Conservation (phyloP, 164 flowering plant species). For the Chimonanthus praecox region DNA sequence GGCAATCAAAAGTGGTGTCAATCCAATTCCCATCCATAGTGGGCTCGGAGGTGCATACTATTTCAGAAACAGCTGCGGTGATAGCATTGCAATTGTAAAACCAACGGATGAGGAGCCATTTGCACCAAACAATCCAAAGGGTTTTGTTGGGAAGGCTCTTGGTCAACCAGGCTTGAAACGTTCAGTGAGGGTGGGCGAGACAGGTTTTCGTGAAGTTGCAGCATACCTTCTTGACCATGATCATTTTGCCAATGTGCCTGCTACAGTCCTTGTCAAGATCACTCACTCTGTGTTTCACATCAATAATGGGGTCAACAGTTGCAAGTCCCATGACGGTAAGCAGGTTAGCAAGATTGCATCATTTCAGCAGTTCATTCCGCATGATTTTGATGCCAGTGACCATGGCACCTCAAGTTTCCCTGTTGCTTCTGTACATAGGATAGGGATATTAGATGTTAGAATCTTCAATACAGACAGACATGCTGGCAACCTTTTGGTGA, state of each 20-base stretch:
- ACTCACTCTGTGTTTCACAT: slow-evolving; percentile 37
- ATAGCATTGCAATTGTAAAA: slow-evolving; percentile 57
- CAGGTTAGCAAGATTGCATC: slow-evolving; percentile 14
- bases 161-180: slow-evolving; percentile 67
- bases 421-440: slow-evolving; percentile 15
- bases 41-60: slow-evolving; percentile 75
- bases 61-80: slow-evolving; percentile 45
- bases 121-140: slow-evolving; percentile 75
- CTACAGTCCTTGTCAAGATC: slow-evolving; percentile 54
- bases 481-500: slow-evolving; percentile 60
- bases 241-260: slow-evolving; percentile 59
- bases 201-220: slow-evolving; percentile 73
- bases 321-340: slow-evolving; percentile 1
- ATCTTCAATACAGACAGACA: slow-evolving; percentile 37
- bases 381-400: slow-evolving; percentile 14
- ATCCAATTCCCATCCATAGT: slow-evolving; percentile 46
- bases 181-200: slow-evolving; percentile 67
- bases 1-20: slow-evolving; percentile 46
- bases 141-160: slow-evolving; percentile 60
- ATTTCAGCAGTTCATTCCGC: slow-evolving; percentile 17
- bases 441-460: slow-evolving; percentile 12
- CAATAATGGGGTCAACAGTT: slow-evolving; percentile 30
- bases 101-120: slow-evolving; percentile 71
- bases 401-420: slow-evolving; percentile 13
- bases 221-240: slow-evolving; percentile 62